These are phyloP conservation scores for Xylaria longipes DNA, from an alignment of 495 filamentous ascomycete species.

Conservation along the genomic window DNA sequence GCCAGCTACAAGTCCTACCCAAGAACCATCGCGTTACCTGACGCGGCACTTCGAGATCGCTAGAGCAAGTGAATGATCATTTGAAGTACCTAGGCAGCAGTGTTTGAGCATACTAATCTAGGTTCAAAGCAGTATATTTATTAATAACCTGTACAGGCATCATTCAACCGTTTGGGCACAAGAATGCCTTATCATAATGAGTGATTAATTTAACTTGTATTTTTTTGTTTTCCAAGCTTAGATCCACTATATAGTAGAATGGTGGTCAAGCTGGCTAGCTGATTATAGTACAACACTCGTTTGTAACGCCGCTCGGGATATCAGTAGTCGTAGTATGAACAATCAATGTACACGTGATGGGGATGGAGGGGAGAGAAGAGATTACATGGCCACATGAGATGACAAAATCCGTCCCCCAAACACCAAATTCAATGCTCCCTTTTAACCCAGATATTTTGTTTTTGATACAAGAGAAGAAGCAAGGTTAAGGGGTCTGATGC, in stretches of 20 bases:
- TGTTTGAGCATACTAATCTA: not conserved
- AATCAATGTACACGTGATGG: conserved; percentile 31
- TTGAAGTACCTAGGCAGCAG: not conserved
- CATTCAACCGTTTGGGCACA: not conserved
- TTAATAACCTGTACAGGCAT: not conserved
- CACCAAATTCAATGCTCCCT: conserved; percentile 43
- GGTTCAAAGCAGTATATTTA: not conserved
- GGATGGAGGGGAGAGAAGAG: conserved; percentile 38
- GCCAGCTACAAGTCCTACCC: not conserved
- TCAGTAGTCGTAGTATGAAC: conserved; percentile 34
- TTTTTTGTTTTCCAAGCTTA: not conserved
- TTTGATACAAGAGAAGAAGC: conserved; percentile 40
- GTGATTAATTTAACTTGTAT: not conserved
- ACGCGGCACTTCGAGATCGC: not conserved
- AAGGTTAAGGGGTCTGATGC: conserved; percentile 27
- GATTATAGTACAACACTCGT: conserved; percentile 37
- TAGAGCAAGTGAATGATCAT: not conserved
- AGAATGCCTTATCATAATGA: not conserved
- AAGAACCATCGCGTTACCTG: not conserved
- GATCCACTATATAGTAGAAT: conserved; percentile 25
- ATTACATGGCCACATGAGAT: conserved; percentile 36
- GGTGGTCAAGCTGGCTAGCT: conserved; percentile 25
- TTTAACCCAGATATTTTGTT: conserved; percentile 35
- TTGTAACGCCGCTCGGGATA: conserved; percentile 42
- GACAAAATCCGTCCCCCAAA: conserved; percentile 39